phyloP scores from a whole-genome alignment of 148 eudicot species.

The Camellia granthamiana region DNA sequence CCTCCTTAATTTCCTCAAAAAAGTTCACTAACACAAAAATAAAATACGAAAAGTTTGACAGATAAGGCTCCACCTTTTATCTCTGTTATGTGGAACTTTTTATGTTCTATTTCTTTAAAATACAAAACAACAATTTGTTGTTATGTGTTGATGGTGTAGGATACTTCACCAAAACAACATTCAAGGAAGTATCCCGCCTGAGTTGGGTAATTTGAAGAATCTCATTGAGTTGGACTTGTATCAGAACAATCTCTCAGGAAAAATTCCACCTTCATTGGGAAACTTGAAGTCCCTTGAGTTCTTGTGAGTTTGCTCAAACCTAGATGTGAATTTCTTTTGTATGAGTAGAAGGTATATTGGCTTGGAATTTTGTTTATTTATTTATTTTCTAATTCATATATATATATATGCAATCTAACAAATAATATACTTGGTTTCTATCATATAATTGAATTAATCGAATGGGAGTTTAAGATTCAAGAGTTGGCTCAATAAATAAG shows the following conservation, averaged over 20 bases:
- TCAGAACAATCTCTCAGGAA: conserved; percentile 68
- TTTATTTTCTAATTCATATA: not conserved
- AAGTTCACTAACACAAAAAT: not conserved
- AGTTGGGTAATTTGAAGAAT: conserved; percentile 70
- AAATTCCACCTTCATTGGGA: conserved; percentile 64
- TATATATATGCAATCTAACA: too few relatives aligned
- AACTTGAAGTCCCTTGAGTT: conserved; percentile 62
- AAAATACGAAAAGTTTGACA: conserved; percentile 17
- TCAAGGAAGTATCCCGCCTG: conserved; percentile 67
- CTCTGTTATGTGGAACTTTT: not conserved
- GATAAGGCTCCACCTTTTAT: not conserved
- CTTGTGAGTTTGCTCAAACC: conserved; percentile 54
- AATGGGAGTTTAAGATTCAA: too few relatives aligned
- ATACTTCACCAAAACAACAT: conserved; percentile 71
- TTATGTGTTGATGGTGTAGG: conserved; percentile 30
- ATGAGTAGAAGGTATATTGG: not conserved
- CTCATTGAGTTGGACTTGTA: conserved; percentile 79
- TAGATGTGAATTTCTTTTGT: not conserved
- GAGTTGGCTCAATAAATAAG: too few relatives aligned
- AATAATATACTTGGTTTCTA: too few relatives aligned
- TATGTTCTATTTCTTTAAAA: not conserved
- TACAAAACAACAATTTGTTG: too few relatives aligned
- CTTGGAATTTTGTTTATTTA: not conserved
- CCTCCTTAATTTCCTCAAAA: not conserved
- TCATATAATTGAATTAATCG: too few relatives aligned